phyloP scores from a whole-genome alignment of 805 yeast species.

The Candida easanensis region DNA sequence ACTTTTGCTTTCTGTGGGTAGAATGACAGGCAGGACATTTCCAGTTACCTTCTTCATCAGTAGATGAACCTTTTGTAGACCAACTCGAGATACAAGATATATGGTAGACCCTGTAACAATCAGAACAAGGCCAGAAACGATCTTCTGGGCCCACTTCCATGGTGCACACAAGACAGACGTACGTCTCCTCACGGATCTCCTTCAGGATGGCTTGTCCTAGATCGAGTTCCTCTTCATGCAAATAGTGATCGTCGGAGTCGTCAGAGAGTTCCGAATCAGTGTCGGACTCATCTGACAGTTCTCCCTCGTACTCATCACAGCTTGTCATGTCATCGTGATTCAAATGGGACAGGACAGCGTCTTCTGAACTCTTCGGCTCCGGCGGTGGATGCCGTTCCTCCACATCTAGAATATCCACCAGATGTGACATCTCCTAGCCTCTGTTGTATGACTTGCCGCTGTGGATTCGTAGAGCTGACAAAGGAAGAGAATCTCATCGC shows the following conservation, averaged over 20 bases:
- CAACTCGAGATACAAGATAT: constrained; percentile 81
- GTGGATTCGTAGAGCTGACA: too few relatives aligned
- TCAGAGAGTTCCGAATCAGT: constrained; percentile 4
- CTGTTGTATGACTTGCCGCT: too few relatives aligned
- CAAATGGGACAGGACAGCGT: neutral
- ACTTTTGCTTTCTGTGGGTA: constrained; percentile 46
- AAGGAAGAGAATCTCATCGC: too few relatives aligned
- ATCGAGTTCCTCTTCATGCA: constrained; percentile 27
- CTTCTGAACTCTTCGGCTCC: neutral
- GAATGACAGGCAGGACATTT: constrained; percentile 82
- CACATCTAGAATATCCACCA: neutral
- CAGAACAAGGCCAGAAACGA: constrained; percentile 72
- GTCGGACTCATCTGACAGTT: constrained; percentile 2
- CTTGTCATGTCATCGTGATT: neutral
- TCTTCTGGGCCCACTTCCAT: constrained; percentile 69
- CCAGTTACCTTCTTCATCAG: constrained; percentile 63
- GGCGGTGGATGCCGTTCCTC: neutral
- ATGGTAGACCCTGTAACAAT: constrained; percentile 83
- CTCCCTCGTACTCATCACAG: neutral
- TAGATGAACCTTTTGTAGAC: constrained; percentile 75
- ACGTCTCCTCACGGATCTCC: constrained; percentile 66
- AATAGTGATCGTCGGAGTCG: constrained; percentile 18
- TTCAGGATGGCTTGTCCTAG: constrained; percentile 36
- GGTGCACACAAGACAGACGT: constrained; percentile 86
- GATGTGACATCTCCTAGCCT: neutral